Evolutionary conservation across 2,329 filamentous ascomycete species (phyloP).

Genomic region (Trichoderma sp.): DNA sequence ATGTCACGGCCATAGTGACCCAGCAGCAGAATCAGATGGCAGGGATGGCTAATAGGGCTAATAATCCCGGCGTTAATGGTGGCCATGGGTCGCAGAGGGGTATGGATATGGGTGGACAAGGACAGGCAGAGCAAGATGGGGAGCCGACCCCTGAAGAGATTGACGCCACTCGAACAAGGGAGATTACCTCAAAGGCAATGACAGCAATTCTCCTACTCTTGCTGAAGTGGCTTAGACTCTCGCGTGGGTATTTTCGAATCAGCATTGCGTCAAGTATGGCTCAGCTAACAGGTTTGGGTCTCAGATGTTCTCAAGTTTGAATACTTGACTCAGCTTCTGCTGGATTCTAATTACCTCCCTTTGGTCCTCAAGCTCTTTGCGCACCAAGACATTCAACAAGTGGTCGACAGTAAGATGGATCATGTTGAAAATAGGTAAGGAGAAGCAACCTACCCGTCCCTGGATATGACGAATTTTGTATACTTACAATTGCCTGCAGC

Average conservation of each 20-base stretch:
- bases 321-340: constrained; percentile 86
- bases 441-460: not conserved
- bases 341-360: constrained; percentile 94
- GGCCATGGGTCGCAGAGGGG: constrained; percentile 35
- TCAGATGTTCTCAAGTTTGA: constrained; percentile 92
- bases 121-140: constrained; percentile 38
- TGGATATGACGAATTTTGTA: not conserved
- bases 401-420: constrained; percentile 83
- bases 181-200: constrained; percentile 87
- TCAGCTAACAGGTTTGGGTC: not conserved
- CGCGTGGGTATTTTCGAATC: constrained; percentile 60
- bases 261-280: not conserved
- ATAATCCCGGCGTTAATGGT: constrained; percentile 42
- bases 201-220: constrained; percentile 86
- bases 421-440: constrained; percentile 74
- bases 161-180: constrained; percentile 75
- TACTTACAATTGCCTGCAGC: constrained; percentile 41
- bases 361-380: constrained; percentile 91
- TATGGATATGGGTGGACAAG: constrained; percentile 34
- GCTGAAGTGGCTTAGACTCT: constrained; percentile 94
- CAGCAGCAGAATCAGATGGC: constrained; percentile 42
- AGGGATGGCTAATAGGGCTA: constrained; percentile 39
- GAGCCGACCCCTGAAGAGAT: constrained; percentile 69
- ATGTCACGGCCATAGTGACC: constrained; percentile 79
- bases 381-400: constrained; percentile 87